Evolutionary conservation across 2,329 filamentous ascomycete species (phyloP).

Genomic region (Trichophyton verrucosum): DNA sequence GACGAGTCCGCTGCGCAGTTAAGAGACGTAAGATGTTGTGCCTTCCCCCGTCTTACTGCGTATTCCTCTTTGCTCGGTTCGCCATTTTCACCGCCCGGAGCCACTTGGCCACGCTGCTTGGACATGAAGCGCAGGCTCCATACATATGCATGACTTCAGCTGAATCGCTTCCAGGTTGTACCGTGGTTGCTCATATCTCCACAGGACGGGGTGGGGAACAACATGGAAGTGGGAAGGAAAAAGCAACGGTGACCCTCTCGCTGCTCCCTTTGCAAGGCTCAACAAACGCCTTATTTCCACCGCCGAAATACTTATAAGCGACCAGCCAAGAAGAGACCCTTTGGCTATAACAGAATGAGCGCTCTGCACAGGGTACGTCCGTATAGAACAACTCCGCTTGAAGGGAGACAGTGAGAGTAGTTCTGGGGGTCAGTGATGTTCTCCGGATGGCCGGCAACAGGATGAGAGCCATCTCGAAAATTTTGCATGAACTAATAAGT

Average conservation of each 20-base stretch:
- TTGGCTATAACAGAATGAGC: not conserved
- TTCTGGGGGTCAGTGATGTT: not conserved
- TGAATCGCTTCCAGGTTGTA: not conserved
- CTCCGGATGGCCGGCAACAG: not conserved
- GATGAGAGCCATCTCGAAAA: not conserved
- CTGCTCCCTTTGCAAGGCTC: not conserved
- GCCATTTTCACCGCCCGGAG: not conserved
- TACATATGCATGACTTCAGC: not conserved
- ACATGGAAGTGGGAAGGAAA: not conserved
- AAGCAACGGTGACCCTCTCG: not conserved
- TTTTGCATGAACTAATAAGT: not conserved
- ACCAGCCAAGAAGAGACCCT: not conserved
- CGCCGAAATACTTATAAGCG: not conserved
- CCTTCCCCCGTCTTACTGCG: not conserved
- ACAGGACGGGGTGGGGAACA: not conserved
- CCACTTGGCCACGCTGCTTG: not conserved
- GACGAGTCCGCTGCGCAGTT: not conserved
- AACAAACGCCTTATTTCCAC: not conserved
- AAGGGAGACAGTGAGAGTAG: not conserved
- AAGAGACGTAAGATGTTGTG: not conserved
- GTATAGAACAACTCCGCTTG: not conserved
- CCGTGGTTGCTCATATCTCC: not conserved
- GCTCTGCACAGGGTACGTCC: not conserved
- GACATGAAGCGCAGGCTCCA: not conserved
- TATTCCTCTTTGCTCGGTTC: not conserved